phyloP scores from a whole-genome alignment of 208 protist species.

The Trypanosoma avium region DNA sequence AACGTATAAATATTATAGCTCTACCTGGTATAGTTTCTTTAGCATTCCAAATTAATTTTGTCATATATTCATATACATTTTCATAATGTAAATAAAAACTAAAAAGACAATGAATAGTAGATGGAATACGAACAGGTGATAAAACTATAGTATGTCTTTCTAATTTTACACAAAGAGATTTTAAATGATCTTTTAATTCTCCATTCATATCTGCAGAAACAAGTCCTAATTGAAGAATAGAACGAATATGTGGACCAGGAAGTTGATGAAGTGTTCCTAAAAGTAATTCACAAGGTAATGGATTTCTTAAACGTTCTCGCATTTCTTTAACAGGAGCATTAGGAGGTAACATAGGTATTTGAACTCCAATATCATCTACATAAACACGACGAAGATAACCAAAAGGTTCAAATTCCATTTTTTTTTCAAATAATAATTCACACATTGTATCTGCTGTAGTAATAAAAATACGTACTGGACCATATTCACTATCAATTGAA shows the following conservation, averaged over 20 bases:
- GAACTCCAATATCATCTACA: slow-evolving; percentile 74
- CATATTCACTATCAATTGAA: slow-evolving; percentile 36
- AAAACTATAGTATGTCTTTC: slow-evolving; percentile 70
- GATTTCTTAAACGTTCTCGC: slow-evolving; percentile 72
- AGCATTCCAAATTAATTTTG: slow-evolving; percentile 64
- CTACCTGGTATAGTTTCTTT: slow-evolving; percentile 67
- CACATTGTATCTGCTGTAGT: slow-evolving; percentile 83
- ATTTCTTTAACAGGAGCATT: slow-evolving; percentile 43
- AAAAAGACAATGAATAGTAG: slow-evolving; percentile 82
- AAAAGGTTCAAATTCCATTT: slow-evolving; percentile 84
- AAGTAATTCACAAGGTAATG: slow-evolving; percentile 67
- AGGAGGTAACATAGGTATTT: slow-evolving; percentile 60
- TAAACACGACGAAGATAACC: slow-evolving; percentile 85
- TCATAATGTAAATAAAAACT: slow-evolving; percentile 56
- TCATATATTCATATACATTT: slow-evolving; percentile 46
- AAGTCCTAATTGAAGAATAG: slow-evolving; percentile 75
- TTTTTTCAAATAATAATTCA: slow-evolving; percentile 81
- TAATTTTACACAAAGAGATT: slow-evolving; percentile 75
- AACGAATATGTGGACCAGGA: slow-evolving; percentile 81
- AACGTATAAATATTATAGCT: slow-evolving; percentile 60
- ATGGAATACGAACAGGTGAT: slow-evolving; percentile 62
- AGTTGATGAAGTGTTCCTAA: slow-evolving; percentile 84
- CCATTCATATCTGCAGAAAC: slow-evolving; percentile 74
- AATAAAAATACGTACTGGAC: slow-evolving; percentile 67
- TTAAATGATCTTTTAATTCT: slow-evolving; percentile 69